Percentiles rank a stretch among this genome's conserved stretches.
Evolutionary conservation across 176 grass and related monocot species (phyloP).

Genomic region (Guadua angustifolia): DNA sequence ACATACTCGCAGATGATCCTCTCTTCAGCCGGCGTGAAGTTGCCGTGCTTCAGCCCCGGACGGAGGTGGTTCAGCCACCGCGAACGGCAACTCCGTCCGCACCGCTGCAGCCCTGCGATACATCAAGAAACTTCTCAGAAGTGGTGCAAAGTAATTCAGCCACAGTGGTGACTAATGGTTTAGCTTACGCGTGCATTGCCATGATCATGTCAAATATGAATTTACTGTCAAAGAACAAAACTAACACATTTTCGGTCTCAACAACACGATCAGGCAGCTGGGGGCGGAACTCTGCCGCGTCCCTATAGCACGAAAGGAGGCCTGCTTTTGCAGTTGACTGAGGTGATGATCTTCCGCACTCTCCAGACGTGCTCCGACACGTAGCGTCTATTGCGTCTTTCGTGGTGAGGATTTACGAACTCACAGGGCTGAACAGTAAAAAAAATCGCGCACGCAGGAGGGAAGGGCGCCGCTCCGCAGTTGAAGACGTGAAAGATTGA

Average conservation of each 20-base stretch:
- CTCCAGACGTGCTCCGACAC: no score
- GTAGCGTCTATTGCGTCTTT: no score
- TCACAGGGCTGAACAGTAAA: no score
- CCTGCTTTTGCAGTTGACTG: no score
- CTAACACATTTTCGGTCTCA: background rate
- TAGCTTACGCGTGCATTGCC: background rate
- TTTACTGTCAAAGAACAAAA: background rate
- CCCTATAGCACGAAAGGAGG: no score
- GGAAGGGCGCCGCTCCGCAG: no score
- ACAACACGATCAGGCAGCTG: no score
- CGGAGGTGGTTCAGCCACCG: constrained; percentile 69
- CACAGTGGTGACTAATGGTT: background rate
- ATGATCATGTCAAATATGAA: constrained; percentile 1
- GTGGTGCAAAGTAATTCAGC: background rate
- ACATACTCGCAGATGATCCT: constrained; percentile 51
- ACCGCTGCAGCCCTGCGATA: constrained; percentile 46
- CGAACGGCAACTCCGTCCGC: constrained; percentile 60
- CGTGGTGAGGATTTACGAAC: no score
- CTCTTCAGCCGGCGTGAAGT: constrained; percentile 50
- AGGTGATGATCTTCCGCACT: no score
- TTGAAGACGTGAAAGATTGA: no score
- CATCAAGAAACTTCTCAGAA: constrained; percentile 14
- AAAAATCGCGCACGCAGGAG: no score
- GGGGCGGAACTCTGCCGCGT: no score
- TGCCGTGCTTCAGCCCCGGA: constrained; percentile 56